phyloP scores from a whole-genome alignment of 768 basidiomycete species.

The Pulveroboletus sp. region DNA sequence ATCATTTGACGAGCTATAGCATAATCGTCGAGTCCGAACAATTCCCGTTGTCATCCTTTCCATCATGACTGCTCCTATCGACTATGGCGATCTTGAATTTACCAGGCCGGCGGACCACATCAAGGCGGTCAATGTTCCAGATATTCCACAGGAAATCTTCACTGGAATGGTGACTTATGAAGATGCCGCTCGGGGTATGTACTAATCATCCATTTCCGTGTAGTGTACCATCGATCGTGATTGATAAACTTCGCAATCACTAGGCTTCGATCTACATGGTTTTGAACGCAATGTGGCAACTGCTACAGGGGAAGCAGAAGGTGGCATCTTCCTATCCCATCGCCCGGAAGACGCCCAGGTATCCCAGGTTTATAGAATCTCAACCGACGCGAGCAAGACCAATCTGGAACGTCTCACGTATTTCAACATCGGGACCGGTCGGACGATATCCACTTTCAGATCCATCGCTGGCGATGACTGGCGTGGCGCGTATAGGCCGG shows the following conservation, averaged over 20 bases:
- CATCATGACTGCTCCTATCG: constrained; percentile 20
- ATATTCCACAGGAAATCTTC: constrained; percentile 32
- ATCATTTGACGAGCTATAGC: too few species aligned
- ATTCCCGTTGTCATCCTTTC: too few species aligned
- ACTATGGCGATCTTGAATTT: constrained; percentile 33
- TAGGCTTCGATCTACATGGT: constrained; percentile 27
- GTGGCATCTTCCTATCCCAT: constrained; percentile 35
- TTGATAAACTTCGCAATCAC: background rate
- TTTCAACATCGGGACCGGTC: constrained; percentile 39
- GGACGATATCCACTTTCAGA: constrained; percentile 31
- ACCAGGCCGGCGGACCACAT: constrained; percentile 37
- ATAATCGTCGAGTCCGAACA: too few species aligned
- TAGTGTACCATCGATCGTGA: too few species aligned
- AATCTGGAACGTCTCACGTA: constrained; percentile 36
- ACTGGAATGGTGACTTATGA: constrained; percentile 38
- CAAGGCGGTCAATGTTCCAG: constrained; percentile 36
- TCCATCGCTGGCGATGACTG: constrained; percentile 39
- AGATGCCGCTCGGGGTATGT: constrained; percentile 34
- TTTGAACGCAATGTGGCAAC: constrained; percentile 25
- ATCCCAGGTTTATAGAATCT: constrained; percentile 35
- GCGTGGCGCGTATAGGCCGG: constrained; percentile 35
- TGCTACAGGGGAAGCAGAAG: constrained; percentile 7
- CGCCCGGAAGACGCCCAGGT: constrained; percentile 39
- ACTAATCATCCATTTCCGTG: too few species aligned
- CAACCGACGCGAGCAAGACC: constrained; percentile 22